Evolutionary conservation across 2,329 filamentous ascomycete species (phyloP).

Genomic region (Fonsecaea monophora): DNA sequence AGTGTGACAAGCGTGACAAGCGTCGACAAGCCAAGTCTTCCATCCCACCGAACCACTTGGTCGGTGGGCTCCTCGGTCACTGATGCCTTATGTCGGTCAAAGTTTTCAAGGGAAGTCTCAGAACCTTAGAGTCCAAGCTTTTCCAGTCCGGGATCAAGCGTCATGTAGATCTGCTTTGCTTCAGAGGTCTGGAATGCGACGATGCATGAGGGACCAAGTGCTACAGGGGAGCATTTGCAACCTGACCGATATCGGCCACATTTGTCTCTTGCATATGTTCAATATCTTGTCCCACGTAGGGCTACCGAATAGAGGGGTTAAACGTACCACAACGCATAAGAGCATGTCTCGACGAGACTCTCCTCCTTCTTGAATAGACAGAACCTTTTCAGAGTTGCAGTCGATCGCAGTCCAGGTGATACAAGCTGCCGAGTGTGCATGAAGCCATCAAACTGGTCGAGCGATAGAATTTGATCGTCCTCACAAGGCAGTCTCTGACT

Average conservation of each 20-base stretch:
- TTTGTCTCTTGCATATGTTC: background rate
- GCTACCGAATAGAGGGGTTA: background rate
- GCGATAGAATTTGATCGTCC: background rate
- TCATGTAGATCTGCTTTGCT: background rate
- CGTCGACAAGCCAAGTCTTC: background rate
- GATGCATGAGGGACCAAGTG: slow-evolving; percentile 1
- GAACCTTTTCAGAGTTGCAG: background rate
- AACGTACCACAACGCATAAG: background rate
- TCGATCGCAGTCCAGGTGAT: background rate
- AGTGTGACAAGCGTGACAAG: background rate
- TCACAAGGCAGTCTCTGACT: background rate
- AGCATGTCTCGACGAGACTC: background rate
- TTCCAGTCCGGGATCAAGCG: background rate
- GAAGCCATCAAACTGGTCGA: background rate
- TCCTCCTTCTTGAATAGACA: background rate
- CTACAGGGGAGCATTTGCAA: background rate
- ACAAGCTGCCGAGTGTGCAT: background rate
- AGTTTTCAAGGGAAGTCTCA: background rate
- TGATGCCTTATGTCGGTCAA: background rate
- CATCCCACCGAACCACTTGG: background rate
- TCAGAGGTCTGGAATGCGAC: background rate
- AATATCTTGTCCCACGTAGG: background rate
- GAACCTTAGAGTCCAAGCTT: background rate
- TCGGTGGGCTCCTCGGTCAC: background rate
- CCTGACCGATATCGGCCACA: slow-evolving; percentile 11